phyloP scores from a whole-genome alignment of 83 land plant genomes.

The Thuja plicata region DNA sequence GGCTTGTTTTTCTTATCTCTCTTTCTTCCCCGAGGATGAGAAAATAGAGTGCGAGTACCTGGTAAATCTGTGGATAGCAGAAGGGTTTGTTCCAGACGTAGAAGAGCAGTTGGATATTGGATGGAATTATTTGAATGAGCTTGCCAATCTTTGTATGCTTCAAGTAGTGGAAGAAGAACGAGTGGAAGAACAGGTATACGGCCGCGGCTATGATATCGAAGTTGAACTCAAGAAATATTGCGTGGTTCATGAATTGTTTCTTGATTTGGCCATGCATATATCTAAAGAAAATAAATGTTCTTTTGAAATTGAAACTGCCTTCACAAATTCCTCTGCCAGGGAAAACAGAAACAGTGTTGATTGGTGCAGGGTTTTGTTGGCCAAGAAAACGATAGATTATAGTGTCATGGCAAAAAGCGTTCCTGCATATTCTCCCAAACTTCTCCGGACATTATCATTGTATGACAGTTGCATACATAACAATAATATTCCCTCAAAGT shows the following conservation, averaged over 20 bases:
- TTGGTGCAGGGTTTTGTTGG: background rate
- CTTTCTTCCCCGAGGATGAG: no score
- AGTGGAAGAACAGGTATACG: no score
- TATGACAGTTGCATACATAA: background rate
- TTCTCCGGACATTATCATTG: background rate
- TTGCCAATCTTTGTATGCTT: slow-evolving; percentile 10
- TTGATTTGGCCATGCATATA: slow-evolving; percentile 11
- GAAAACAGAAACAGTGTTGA: background rate
- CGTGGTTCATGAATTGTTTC: slow-evolving; percentile 11
- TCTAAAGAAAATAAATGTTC: background rate
- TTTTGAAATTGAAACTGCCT: background rate
- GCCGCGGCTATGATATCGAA: no score
- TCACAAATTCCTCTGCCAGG: background rate
- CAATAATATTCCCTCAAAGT: background rate
- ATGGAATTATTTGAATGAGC: slow-evolving; percentile 9
- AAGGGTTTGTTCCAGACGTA: background rate
- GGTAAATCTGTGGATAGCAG: slow-evolving; percentile 11
- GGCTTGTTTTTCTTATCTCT: no score
- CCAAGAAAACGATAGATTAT: background rate
- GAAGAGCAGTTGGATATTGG: slow-evolving; percentile 1
- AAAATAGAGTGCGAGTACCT: background rate
- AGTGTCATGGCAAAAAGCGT: background rate
- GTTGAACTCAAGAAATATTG: background rate
- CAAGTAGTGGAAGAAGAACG: background rate
- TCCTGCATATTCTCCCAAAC: background rate